These are phyloP conservation scores for Anacardium occidentale DNA, from an alignment of 345 rosid species.

Conservation along the genomic window DNA sequence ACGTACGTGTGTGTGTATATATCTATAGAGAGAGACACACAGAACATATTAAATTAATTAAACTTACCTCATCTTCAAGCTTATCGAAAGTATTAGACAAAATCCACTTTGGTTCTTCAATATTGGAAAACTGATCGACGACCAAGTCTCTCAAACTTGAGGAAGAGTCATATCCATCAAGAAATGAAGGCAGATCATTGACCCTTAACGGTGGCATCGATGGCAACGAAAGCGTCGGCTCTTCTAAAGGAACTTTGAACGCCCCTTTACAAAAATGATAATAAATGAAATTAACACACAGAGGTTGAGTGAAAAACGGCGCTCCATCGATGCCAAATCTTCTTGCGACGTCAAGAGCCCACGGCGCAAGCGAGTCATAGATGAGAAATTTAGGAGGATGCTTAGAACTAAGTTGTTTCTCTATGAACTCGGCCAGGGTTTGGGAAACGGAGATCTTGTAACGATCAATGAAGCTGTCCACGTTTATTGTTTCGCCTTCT, in stretches of 20 bases:
- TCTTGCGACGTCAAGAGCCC: conserved; percentile 24
- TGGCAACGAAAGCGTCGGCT: conserved; percentile 2
- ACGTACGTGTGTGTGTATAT: no score
- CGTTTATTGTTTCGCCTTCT: background rate
- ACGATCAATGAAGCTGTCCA: background rate
- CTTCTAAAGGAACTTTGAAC: background rate
- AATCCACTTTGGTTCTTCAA: conserved; percentile 33
- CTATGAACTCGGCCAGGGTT: conserved; percentile 22
- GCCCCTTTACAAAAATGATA: conserved; percentile 13
- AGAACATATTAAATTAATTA: no score
- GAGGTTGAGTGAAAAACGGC: conserved; percentile 31
- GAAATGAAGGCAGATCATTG: conserved; percentile 46
- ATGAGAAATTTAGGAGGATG: background rate
- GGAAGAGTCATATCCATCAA: conserved; percentile 26
- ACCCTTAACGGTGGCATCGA: conserved; percentile 27
- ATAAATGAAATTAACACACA: conserved; percentile 18
- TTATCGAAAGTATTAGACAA: conserved; percentile 38
- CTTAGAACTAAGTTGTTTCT: background rate
- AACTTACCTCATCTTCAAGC: conserved; percentile 27
- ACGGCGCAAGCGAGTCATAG: background rate
- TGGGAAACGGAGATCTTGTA: conserved; percentile 20
- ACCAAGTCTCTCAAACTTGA: conserved; percentile 19
- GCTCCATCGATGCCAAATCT: background rate
- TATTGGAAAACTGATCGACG: conserved; percentile 36
- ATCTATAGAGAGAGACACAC: no score